Percentiles rank a stretch among this genome's conserved stretches.
Evolutionary conservation across 106 monocot genomes (phyloP).

Genomic region (Hemerocallis citrina): DNA sequence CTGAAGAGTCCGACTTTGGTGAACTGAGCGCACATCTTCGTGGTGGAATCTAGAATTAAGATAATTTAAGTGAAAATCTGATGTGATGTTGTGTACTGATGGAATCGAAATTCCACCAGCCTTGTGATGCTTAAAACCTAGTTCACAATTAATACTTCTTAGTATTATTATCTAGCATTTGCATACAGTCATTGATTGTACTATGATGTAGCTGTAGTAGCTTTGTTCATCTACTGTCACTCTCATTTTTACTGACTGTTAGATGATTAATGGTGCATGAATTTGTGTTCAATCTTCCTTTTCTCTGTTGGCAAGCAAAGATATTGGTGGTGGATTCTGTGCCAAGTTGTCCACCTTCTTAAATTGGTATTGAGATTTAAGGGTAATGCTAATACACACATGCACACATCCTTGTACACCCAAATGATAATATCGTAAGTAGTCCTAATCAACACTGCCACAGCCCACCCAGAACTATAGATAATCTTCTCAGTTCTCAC

Average conservation of each 20-base stretch:
- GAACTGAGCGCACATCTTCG: constrained; percentile 55
- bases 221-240: neutral
- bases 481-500: no score
- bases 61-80: neutral
- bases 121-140: neutral
- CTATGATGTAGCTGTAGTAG: neutral
- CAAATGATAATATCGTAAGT: no score
- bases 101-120: neutral
- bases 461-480: no score
- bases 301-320: no score
- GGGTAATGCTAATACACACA: no score
- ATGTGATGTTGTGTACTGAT: neutral
- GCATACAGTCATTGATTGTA: no score
- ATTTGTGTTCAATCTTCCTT: neutral
- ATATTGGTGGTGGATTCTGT: no score
- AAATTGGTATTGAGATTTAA: no score
- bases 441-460: no score
- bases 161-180: neutral
- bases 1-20: constrained; percentile 47
- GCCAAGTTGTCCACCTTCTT: no score
- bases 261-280: neutral
- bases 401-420: no score
- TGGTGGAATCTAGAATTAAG: constrained; percentile 3
- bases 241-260: neutral
- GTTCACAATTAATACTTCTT: no score